Conservation (phyloP, 768 basidiomycete genomes). For the Chlorophyllum brunneum region DNA sequence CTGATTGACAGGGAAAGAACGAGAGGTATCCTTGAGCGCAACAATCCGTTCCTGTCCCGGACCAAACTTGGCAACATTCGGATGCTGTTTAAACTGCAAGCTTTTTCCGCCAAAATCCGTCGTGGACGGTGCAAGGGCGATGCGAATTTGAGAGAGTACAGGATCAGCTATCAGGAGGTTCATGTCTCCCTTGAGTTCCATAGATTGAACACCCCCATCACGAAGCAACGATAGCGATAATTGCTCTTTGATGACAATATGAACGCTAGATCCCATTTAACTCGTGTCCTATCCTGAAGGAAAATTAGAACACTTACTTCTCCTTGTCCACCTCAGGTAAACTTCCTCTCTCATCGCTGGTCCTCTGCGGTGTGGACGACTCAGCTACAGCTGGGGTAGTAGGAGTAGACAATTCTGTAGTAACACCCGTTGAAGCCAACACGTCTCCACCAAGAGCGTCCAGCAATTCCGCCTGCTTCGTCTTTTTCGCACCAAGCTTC, state of each 20-base stretch:
- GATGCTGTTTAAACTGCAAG: slow-evolving; percentile 96
- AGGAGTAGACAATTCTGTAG: slow-evolving; percentile 49
- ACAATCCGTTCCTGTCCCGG: slow-evolving; percentile 62
- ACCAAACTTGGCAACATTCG: slow-evolving; percentile 84
- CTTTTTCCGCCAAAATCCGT: slow-evolving; percentile 58
- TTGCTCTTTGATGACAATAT: slow-evolving; percentile 81
- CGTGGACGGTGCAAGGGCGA: slow-evolving; percentile 56
- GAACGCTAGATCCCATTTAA: slow-evolving; percentile 53
- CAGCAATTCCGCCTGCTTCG: slow-evolving; percentile 81
- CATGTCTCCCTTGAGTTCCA: slow-evolving; percentile 95
- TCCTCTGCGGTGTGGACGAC: slow-evolving; percentile 43
- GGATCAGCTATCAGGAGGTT: slow-evolving; percentile 84
- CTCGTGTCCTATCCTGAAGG: not conserved
- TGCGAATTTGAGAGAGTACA: slow-evolving; percentile 63
- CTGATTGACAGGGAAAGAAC: slow-evolving; percentile 85
- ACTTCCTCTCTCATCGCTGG: slow-evolving; percentile 47
- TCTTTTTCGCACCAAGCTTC: slow-evolving; percentile 94
- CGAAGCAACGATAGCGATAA: slow-evolving; percentile 78
- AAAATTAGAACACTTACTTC: slow-evolving; percentile 44
- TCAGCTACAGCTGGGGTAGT: slow-evolving; percentile 41
- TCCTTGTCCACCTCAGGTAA: slow-evolving; percentile 74
- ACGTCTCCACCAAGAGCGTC: slow-evolving; percentile 84
- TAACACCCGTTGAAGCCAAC: slow-evolving; percentile 41
- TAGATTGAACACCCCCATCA: slow-evolving; percentile 85
- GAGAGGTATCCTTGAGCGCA: slow-evolving; percentile 78